phyloP scores from a whole-genome alignment of 768 basidiomycete genomes.

The Xerocomellus intermedius region DNA sequence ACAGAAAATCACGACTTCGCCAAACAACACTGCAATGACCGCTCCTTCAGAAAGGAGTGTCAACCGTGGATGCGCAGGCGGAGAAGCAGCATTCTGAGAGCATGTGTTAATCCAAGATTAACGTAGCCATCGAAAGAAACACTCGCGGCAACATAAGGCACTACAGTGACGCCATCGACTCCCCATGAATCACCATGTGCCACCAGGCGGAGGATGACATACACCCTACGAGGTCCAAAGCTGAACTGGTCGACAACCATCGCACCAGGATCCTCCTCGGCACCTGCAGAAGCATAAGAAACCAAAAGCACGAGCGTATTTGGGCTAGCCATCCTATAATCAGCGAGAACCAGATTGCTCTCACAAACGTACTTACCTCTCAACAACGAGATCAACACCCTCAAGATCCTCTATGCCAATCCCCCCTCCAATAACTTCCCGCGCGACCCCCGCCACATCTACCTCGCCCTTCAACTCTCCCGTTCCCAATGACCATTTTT shows the following conservation, averaged over 20 bases:
- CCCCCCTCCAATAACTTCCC: conserved; percentile 44
- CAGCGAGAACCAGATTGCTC: not conserved
- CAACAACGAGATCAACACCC: conserved; percentile 64
- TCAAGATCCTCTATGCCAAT: conserved; percentile 65
- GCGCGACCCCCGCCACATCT: conserved; percentile 52
- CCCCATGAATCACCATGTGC: conserved; percentile 27
- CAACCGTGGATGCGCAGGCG: conserved; percentile 71
- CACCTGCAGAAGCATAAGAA: conserved; percentile 56
- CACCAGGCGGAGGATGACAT: conserved; percentile 55
- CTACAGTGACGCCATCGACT: conserved; percentile 43
- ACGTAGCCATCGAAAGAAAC: not conserved
- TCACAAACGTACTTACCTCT: conserved; percentile 42
- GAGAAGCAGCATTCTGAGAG: conserved; percentile 59
- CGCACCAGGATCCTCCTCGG: conserved; percentile 41
- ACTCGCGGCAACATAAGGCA: conserved; percentile 78
- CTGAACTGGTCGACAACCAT: conserved; percentile 39
- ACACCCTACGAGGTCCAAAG: conserved; percentile 55
- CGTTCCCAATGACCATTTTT: conserved; percentile 56
- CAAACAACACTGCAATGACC: conserved; percentile 64
- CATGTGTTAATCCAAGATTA: not conserved
- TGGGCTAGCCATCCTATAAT: conserved; percentile 35
- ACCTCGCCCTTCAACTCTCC: conserved; percentile 60
- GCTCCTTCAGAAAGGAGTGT: conserved; percentile 59
- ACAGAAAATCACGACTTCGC: conserved; percentile 73
- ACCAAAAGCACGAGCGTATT: conserved; percentile 59